A percentile compares a stretch with the other conserved stretches of the same genome.
Evolutionary conservation across 192 early-diverging fungal genomes (phyloP).

Genomic region (Backusella psychrophila): DNA sequence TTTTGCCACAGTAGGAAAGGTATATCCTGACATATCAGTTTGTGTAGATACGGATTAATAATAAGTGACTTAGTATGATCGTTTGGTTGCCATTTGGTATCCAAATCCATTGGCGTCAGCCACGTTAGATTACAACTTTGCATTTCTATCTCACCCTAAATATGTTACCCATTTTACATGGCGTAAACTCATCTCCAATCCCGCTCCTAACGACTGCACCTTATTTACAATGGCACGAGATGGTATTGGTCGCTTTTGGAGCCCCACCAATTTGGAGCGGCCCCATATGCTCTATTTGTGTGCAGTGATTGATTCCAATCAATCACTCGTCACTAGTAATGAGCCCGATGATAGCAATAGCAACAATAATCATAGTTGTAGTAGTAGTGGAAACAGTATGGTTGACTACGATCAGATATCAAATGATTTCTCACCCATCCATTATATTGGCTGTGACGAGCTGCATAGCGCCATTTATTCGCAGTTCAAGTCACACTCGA

Average conservation of each 20-base stretch:
- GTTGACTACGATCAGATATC: not conserved
- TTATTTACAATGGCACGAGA: conserved; percentile 70
- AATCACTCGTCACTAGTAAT: conserved; percentile 45
- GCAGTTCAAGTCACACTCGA: conserved; percentile 12
- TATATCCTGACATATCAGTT: conserved; percentile 17
- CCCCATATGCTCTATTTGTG: conserved; percentile 62
- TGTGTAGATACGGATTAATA: not conserved
- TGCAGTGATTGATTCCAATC: conserved; percentile 66
- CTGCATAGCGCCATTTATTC: conserved; percentile 40
- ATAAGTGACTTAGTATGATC: conserved; percentile 50
- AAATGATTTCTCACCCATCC: conserved; percentile 51
- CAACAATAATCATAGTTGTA: not conserved
- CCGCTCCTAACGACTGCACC: conserved; percentile 19
- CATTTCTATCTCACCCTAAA: conserved; percentile 65
- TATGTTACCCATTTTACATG: conserved; percentile 63
- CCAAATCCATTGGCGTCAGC: conserved; percentile 5
- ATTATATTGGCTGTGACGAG: conserved; percentile 57
- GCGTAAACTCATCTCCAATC: conserved; percentile 44
- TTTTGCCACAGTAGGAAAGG: conserved; percentile 64
- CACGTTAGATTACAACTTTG: conserved; percentile 43
- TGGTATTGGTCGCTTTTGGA: conserved; percentile 73
- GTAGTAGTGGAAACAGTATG: not conserved
- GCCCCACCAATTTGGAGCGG: conserved; percentile 44
- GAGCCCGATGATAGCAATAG: conserved; percentile 13
- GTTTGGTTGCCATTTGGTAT: conserved; percentile 67